A percentile compares a stretch with the other conserved stretches of the same genome.
phyloP scores from a whole-genome alignment of 495 filamentous ascomycete genomes.

The Glonium stellatum region DNA sequence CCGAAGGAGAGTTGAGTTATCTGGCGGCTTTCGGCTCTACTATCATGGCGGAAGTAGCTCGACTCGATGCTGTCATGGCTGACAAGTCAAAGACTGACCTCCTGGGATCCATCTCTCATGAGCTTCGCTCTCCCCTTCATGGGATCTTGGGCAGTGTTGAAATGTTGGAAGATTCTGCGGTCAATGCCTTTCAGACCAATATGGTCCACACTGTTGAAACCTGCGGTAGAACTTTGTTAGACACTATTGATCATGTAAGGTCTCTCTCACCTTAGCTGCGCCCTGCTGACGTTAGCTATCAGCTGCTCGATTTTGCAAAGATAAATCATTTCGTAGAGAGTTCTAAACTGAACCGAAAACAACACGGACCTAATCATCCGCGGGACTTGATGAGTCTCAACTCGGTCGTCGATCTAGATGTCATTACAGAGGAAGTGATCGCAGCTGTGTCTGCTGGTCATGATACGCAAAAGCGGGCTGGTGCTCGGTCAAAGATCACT shows the following conservation, averaged over 20 bases:
- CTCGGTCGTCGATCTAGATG: neutral
- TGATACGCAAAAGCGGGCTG: conserved; percentile 1
- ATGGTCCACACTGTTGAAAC: conserved; percentile 1
- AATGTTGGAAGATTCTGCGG: neutral
- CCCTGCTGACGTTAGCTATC: too few species aligned
- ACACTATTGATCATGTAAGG: conserved; percentile 5
- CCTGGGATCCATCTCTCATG: conserved; percentile 1
- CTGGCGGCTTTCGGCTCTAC: conserved; percentile 5
- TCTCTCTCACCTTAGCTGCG: too few species aligned
- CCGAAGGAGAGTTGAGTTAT: conserved; percentile 38
- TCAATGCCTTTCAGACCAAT: neutral
- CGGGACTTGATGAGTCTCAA: neutral
- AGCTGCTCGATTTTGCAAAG: conserved; percentile 6
- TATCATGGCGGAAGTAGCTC: conserved; percentile 6
- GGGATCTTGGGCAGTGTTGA: conserved; percentile 1
- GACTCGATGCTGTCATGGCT: conserved; percentile 18
- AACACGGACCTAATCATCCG: neutral
- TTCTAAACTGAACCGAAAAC: neutral
- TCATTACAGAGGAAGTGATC: conserved; percentile 31
- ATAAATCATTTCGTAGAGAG: conserved; percentile 1
- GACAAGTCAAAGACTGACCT: conserved; percentile 7
- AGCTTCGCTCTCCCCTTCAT: conserved; percentile 2
- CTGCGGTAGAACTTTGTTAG: neutral
- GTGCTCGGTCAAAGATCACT: neutral
- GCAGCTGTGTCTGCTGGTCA: conserved; percentile 29